Percentiles rank a stretch among this genome's conserved stretches.
These are phyloP conservation scores for Naumovozyma castellii DNA, from an alignment of 805 yeast species.

Conservation along the genomic window DNA sequence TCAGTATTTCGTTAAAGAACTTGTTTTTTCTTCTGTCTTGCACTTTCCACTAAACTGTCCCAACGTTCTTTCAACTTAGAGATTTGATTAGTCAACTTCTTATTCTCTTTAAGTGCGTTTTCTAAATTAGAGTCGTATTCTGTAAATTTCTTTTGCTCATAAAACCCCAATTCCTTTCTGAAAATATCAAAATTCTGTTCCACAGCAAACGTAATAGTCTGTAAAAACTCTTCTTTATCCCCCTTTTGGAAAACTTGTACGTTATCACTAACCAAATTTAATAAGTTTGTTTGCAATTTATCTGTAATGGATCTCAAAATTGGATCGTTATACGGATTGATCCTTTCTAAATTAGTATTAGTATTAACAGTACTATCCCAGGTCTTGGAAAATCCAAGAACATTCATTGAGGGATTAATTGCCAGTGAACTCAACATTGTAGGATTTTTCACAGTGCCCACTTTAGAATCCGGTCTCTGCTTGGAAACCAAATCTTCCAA, in stretches of 20 bases:
- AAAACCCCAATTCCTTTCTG: slow-evolving; percentile 31
- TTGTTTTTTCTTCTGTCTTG: slow-evolving; percentile 33
- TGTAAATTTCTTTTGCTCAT: slow-evolving; percentile 29
- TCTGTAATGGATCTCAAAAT: slow-evolving; percentile 12
- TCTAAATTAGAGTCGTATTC: slow-evolving; percentile 34
- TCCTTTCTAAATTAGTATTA: slow-evolving; percentile 2
- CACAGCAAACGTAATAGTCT: slow-evolving; percentile 1
- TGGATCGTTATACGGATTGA: slow-evolving; percentile 9
- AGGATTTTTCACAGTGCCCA: slow-evolving; percentile 20
- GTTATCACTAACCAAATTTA: neutral
- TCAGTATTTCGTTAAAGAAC: too few relatives aligned
- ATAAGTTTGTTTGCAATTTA: slow-evolving; percentile 15
- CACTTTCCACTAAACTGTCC: slow-evolving; percentile 59
- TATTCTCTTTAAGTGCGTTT: slow-evolving; percentile 32
- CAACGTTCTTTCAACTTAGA: slow-evolving; percentile 49
- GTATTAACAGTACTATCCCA: slow-evolving; percentile 7
- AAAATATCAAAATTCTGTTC: slow-evolving; percentile 17
- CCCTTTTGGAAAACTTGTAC: neutral
- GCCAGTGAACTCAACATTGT: slow-evolving; percentile 6
- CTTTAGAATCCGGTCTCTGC: slow-evolving; percentile 20
- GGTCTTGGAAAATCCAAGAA: slow-evolving; percentile 7
- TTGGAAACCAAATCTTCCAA: slow-evolving; percentile 20
- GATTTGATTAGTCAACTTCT: slow-evolving; percentile 41
- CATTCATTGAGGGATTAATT: slow-evolving; percentile 10
- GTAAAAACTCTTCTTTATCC: neutral